Conservation (phyloP, 129 eudicot genomes). For the Artemisia annua region DNA sequence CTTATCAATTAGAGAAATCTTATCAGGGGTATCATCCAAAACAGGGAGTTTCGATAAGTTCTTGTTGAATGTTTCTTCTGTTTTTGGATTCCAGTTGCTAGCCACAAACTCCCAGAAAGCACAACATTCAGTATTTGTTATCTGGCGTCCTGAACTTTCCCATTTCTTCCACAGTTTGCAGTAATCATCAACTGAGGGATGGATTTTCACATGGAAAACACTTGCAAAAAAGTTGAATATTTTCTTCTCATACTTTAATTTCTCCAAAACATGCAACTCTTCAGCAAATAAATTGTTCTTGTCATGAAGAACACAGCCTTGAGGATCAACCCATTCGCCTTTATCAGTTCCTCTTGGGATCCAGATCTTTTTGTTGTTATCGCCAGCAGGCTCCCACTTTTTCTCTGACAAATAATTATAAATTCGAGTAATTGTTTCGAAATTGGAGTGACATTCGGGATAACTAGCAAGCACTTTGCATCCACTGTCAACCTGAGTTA, state of each 20-base stretch:
- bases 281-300: not conserved
- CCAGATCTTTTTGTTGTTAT: not conserved
- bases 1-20: not conserved
- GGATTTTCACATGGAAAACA: not conserved
- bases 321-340: not conserved
- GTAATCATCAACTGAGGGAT: slow-evolving; percentile 2
- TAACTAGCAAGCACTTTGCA: slow-evolving; percentile 5
- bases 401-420: not conserved
- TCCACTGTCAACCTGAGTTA: not conserved
- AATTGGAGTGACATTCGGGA: not conserved
- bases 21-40: not conserved
- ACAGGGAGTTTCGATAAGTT: not conserved
- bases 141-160: not conserved
- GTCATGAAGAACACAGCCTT: not conserved
- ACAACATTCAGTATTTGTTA: not conserved
- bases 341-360: not conserved
- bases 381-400: not conserved
- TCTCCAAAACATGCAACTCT: not conserved
- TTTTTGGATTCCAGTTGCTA: not conserved
- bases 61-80: not conserved
- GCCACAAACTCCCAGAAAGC: slow-evolving; percentile 7
- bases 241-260: not conserved
- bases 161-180: not conserved
- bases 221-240: not conserved
- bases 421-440: not conserved